Base-by-base conservation (phyloP, 441 rosid genomes). In the Euphorbia corollata region DNA sequence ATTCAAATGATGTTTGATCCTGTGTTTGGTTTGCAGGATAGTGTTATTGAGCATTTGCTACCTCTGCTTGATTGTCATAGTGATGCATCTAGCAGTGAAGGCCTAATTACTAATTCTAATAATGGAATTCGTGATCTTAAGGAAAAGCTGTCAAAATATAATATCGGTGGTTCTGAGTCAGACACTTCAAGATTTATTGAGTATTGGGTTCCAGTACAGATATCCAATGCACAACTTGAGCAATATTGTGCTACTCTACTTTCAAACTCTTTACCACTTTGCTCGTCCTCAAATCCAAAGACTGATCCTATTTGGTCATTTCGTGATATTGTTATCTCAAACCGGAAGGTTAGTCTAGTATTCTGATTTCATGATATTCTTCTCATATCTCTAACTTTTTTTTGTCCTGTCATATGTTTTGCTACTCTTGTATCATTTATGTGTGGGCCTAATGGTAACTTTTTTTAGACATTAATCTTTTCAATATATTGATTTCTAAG, bases 201-300 rank as follows among this genome's bases (percentile, higher is more conserved):
- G 82, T 91, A 84, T 64, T 90, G 98, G 99, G 90, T 94, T 73
- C 99, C 99, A 51, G 89, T 82, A 56, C 85, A 80, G 74, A 74
- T 94, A 76, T 88, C 97, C 41, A 71, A 81, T 71, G 78, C 88
- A 73, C 99, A 94, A 79, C 89, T 91, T 65, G 99, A 94, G 82
- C 91, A 88, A 73, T 94, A 94, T 78, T 94, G 99, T 80, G 79
- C 80, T 75, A 79, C 81, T 67, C 81, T 91, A 71, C 76, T 88
- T 73, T 77, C 85, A 59, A 84, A 88, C 36, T 78, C 82, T 47
- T 73, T 79, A 41, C 59, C 79, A 16, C 96, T 94, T 65, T 74
- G 88, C 70, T 87, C 91, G 70, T 70, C 79, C 73, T 80, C 75
- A 8, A 91, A 69, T 73, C 79, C 75, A 8, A 91, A 69, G 83